Conservation (phyloP, 1,284 basidiomycete species). For the Cryptococcus wingfieldii region DNA sequence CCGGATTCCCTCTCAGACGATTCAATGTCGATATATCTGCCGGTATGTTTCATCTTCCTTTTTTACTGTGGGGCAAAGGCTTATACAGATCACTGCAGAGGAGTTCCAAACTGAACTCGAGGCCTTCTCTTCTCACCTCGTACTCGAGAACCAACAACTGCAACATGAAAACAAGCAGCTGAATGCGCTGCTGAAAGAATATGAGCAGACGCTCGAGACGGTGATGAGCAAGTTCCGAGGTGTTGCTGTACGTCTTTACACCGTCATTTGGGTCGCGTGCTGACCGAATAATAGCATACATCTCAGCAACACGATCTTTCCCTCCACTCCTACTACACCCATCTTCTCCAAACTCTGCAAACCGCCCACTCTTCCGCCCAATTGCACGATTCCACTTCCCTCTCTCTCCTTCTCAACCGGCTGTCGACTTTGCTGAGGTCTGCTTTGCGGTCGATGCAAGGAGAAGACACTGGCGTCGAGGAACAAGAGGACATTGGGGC, state of each 20-base stretch:
- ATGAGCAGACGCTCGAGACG: conserved; percentile 88
- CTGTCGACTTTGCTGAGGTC: conserved; percentile 67
- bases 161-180: conserved; percentile 94
- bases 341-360: conserved; percentile 70
- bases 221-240: conserved; percentile 95
- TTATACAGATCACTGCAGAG: conserved; percentile 55
- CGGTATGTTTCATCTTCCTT: conserved; percentile 52
- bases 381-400: conserved; percentile 57
- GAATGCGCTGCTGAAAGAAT: conserved; percentile 81
- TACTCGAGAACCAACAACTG: conserved; percentile 89
- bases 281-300: conserved; percentile 59
- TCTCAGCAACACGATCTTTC: conserved; percentile 88
- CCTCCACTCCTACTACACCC: conserved; percentile 85
- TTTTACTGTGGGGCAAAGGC: background rate
- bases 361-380: conserved; percentile 60
- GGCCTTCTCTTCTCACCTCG: conserved; percentile 77
- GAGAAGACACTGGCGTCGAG: conserved; percentile 56
- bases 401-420: conserved; percentile 67
- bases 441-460: conserved; percentile 66
- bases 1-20: conserved; percentile 76
- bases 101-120: conserved; percentile 89
- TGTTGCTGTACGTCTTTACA: conserved; percentile 66
- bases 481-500: conserved; percentile 19
- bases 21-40: conserved; percentile 92
- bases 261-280: background rate